phyloP scores from a whole-genome alignment of 1,284 basidiomycete species.

The Meira miltonrushii region DNA sequence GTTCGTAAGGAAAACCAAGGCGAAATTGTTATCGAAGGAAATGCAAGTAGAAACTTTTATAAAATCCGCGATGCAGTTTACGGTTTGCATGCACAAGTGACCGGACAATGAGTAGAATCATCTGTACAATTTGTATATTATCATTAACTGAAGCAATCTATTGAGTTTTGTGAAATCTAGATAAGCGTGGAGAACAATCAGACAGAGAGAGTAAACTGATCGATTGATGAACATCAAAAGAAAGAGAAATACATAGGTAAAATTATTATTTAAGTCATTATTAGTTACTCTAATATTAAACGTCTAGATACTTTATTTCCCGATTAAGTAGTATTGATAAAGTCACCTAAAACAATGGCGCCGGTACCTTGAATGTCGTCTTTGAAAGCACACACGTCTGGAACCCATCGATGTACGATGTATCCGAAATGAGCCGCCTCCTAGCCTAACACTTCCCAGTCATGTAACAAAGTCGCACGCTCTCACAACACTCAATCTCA shows the following conservation, averaged over 20 bases:
- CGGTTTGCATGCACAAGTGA: constrained; percentile 31
- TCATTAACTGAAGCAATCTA: background rate
- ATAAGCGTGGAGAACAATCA: too few species aligned
- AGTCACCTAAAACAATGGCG: constrained; percentile 76
- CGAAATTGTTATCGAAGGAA: constrained; percentile 47
- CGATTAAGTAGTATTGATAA: constrained; percentile 79
- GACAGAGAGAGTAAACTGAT: too few species aligned
- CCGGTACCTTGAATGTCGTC: constrained; percentile 52
- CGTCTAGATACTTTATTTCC: constrained; percentile 67
- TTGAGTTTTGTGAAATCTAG: too few species aligned
- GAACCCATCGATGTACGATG: too few species aligned
- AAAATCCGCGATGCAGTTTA: constrained; percentile 41
- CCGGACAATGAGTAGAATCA: background rate
- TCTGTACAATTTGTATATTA: background rate
- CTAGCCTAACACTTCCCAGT: too few species aligned
- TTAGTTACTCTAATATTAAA: constrained; percentile 69
- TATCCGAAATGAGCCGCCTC: too few species aligned
- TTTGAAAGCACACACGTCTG: too few species aligned
- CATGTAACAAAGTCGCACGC: too few species aligned
- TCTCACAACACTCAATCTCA: too few species aligned
- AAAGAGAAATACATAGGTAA: too few species aligned
- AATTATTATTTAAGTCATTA: too few species aligned
- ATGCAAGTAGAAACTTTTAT: constrained; percentile 28
- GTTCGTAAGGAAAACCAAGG: constrained; percentile 36
- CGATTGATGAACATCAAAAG: too few species aligned